These are phyloP conservation scores for Pachysandra terminalis DNA, from an alignment of 164 flowering plant genomes.

Conservation along the genomic window DNA sequence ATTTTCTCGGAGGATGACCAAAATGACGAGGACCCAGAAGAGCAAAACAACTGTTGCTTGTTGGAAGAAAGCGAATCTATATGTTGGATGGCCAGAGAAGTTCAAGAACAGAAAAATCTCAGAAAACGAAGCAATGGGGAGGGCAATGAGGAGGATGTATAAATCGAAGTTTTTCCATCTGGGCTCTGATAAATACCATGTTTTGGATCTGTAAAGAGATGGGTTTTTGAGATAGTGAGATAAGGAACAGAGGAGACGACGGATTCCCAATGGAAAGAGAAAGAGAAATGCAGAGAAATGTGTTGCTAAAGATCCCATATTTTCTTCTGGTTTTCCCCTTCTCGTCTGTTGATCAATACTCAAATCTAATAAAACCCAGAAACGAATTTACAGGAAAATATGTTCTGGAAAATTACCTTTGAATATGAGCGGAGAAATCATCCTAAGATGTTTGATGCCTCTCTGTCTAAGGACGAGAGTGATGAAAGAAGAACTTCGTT, in stretches of 20 bases:
- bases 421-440: not conserved
- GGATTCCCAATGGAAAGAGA: constrained; percentile 55
- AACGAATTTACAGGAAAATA: not conserved
- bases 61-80: constrained; percentile 58
- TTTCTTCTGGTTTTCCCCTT: not conserved
- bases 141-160: constrained; percentile 52
- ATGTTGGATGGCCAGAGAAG: constrained; percentile 51
- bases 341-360: not conserved
- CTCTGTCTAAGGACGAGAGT: not conserved
- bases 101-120: constrained; percentile 50
- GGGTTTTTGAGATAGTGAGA: constrained; percentile 69
- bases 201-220: constrained; percentile 47
- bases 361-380: not conserved
- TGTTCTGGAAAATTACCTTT: not conserved
- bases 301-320: constrained; percentile 57
- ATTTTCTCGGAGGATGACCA: constrained; percentile 40
- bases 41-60: constrained; percentile 39
- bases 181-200: constrained; percentile 64
- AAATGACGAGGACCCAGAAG: constrained; percentile 65
- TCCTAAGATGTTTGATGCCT: not conserved
- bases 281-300: constrained; percentile 62
- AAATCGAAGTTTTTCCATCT: constrained; percentile 60
- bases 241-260: constrained; percentile 53
- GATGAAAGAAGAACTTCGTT: not conserved
- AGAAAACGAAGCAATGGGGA: constrained; percentile 65